Conservation (phyloP, 805 yeast species). For the Pichia exigua region DNA sequence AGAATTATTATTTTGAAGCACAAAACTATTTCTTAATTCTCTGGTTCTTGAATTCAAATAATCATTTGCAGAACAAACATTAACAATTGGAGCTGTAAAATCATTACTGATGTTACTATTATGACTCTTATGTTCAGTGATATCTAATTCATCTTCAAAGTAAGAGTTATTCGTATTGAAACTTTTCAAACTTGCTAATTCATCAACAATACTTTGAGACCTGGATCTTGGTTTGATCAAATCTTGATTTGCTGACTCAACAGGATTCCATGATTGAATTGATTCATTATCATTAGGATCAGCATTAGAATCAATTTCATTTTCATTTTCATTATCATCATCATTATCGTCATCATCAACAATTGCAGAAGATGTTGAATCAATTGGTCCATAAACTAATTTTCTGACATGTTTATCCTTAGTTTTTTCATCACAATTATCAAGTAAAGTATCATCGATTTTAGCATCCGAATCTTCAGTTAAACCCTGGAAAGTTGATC, state of each 20-base stretch:
- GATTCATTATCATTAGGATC: constrained; percentile 6
- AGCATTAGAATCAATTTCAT: neutral
- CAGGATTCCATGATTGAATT: constrained; percentile 12
- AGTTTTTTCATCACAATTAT: neutral
- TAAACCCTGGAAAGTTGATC: constrained; percentile 11
- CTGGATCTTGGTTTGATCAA: neutral
- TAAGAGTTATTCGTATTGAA: constrained; percentile 14
- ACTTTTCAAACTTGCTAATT: constrained; percentile 12
- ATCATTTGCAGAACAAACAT: constrained; percentile 23
- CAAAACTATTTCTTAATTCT: constrained; percentile 14
- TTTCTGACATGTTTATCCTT: neutral
- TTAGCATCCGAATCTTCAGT: constrained; percentile 10
- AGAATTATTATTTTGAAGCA: neutral
- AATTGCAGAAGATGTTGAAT: neutral
- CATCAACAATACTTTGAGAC: constrained; percentile 11
- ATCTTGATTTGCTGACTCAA: neutral
- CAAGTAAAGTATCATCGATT: constrained; percentile 9
- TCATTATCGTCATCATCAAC: constrained; percentile 1
- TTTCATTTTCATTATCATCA: neutral
- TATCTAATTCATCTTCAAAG: constrained; percentile 19
- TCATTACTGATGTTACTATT: neutral
- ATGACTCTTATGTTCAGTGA: neutral
- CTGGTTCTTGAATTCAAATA: constrained; percentile 17
- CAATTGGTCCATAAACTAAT: neutral
- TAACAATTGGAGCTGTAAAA: constrained; percentile 13